phyloP scores from a whole-genome alignment of 345 rosid genomes.

The Melaleuca alternifolia region DNA sequence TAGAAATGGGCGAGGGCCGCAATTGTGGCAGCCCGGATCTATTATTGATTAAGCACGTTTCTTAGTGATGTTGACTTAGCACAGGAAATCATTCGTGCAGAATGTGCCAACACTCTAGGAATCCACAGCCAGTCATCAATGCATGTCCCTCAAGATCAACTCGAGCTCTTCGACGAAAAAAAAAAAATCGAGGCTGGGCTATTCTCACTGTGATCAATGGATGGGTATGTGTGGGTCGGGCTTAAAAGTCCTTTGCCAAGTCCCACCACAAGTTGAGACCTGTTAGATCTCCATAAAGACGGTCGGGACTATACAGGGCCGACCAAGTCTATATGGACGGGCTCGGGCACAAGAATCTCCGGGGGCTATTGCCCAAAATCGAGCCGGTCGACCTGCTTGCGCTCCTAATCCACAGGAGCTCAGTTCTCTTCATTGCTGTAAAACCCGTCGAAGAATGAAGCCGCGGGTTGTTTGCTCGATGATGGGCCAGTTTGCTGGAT shows the following conservation, averaged over 20 bases:
- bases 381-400: neutral
- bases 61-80: too few species aligned
- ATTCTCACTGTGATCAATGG: neutral
- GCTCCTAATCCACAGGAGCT: neutral
- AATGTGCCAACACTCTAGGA: too few species aligned
- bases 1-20: too few species aligned
- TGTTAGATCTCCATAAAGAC: neutral
- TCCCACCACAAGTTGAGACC: neutral
- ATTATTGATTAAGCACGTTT: too few species aligned
- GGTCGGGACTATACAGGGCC: neutral
- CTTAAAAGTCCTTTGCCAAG: neutral
- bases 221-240: neutral
- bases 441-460: neutral
- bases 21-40: too few species aligned
- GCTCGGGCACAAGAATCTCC: neutral
- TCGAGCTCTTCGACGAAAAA: too few species aligned
- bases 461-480: neutral
- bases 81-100: too few species aligned
- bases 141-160: too few species aligned
- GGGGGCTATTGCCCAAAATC: neutral
- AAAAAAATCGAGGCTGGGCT: neutral
- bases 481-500: neutral
- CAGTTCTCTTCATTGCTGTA: neutral
- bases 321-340: neutral
- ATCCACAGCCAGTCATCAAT: too few species aligned